Evolutionary conservation across 2,329 filamentous ascomycete species (phyloP).

Genomic region (Biscogniauxia sp.): DNA sequence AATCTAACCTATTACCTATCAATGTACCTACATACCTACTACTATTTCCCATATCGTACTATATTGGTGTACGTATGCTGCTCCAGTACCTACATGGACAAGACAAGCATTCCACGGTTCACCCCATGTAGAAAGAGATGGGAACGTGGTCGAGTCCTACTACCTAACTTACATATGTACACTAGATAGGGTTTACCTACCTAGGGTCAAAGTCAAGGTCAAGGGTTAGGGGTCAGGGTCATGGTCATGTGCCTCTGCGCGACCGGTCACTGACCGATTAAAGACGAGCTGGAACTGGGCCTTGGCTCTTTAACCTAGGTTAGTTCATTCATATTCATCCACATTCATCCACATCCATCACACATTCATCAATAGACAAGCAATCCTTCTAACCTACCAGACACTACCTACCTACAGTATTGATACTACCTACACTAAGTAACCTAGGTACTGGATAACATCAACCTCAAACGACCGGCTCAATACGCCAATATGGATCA

Average conservation of each 20-base stretch:
- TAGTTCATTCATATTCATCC: too few species aligned
- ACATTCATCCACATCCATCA: too few species aligned
- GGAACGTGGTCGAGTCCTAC: neutral
- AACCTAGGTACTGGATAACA: neutral
- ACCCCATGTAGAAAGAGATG: neutral
- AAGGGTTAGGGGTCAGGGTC: too few species aligned
- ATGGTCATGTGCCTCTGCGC: too few species aligned
- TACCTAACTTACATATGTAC: neutral
- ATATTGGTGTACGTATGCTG: too few species aligned
- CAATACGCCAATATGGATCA: neutral
- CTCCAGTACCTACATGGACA: too few species aligned
- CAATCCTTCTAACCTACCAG: too few species aligned
- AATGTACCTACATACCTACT: neutral
- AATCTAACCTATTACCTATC: neutral
- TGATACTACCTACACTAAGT: too few species aligned
- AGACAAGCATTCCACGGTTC: neutral
- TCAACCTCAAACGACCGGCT: neutral
- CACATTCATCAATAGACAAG: too few species aligned
- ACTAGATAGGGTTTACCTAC: too few species aligned
- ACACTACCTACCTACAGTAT: too few species aligned
- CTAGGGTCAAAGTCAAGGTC: too few species aligned
- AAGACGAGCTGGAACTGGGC: neutral
- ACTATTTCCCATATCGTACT: neutral
- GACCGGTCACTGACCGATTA: neutral
- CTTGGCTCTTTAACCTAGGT: neutral